These are phyloP conservation scores for Fusarium metavorans DNA, from an alignment of 2,329 filamentous ascomycete genomes.

Conservation along the genomic window DNA sequence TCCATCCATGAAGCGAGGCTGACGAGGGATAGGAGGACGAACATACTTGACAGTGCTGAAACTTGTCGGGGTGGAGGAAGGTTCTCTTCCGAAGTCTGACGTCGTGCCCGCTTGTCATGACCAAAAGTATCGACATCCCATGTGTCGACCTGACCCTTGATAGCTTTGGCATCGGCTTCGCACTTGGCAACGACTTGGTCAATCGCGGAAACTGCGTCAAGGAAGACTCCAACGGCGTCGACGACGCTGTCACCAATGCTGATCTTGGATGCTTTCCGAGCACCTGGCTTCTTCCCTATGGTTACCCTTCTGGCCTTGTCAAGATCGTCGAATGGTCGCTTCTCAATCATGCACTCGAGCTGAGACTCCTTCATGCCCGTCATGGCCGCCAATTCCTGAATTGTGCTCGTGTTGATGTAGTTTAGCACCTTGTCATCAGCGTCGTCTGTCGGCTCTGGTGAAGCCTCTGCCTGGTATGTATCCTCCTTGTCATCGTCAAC, in stretches of 20 bases:
- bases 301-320: constrained; percentile 75
- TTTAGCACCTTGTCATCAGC: constrained; percentile 69
- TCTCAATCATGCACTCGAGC: constrained; percentile 75
- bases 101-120: constrained; percentile 50
- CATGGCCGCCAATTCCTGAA: constrained; percentile 83
- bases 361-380: constrained; percentile 78
- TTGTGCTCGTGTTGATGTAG: constrained; percentile 85
- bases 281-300: constrained; percentile 60
- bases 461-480: constrained; percentile 52
- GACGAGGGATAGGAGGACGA: constrained; percentile 62
- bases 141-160: constrained; percentile 59
- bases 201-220: constrained; percentile 83
- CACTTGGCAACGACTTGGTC: constrained; percentile 84
- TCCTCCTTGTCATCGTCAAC: constrained; percentile 58
- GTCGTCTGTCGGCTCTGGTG: constrained; percentile 45
- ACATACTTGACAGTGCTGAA: constrained; percentile 49
- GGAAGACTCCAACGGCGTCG: constrained; percentile 74
- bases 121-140: constrained; percentile 65
- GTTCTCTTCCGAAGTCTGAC: constrained; percentile 49
- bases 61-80: constrained; percentile 58
- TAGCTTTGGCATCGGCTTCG: constrained; percentile 74
- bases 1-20: constrained; percentile 83
- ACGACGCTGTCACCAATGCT: constrained; percentile 66
- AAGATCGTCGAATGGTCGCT: constrained; percentile 79
- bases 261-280: constrained; percentile 59